Conservation (phyloP, 805 yeast species). For the Trichomonascus vanleenenianus region DNA sequence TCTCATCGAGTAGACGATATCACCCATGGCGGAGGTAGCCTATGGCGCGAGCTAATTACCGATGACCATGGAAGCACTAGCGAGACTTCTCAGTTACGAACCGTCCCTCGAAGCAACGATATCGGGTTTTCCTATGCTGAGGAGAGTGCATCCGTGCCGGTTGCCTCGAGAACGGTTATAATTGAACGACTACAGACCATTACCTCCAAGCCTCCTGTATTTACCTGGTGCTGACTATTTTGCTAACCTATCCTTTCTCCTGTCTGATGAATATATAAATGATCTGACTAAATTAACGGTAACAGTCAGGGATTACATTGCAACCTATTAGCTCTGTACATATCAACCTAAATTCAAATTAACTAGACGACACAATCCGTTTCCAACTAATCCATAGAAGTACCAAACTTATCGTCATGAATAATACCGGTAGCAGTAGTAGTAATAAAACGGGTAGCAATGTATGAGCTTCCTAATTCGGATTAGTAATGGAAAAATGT, state of each 20-base stretch:
- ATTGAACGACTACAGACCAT: constrained; percentile 54
- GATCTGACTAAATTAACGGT: no score
- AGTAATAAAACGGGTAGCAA: no score
- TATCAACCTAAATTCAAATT: no score
- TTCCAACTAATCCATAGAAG: no score
- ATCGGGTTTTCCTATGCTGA: constrained; percentile 20
- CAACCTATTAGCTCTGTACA: no score
- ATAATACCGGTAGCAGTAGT: no score
- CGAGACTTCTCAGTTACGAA: background rate
- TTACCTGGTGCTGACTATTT: constrained; percentile 58
- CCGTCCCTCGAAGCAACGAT: constrained; percentile 14
- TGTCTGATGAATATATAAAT: no score
- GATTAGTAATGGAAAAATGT: background rate
- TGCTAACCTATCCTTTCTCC: no score
- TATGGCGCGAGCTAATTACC: constrained; percentile 12
- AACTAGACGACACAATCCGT: no score
- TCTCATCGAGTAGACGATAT: background rate
- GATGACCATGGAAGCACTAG: constrained; percentile 1
- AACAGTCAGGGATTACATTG: no score
- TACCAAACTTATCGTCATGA: no score
- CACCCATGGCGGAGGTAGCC: constrained; percentile 8
- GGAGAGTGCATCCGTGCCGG: constrained; percentile 15
- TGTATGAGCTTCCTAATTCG: background rate
- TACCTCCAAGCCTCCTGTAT: constrained; percentile 50
- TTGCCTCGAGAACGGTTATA: constrained; percentile 40